Percentiles rank a stretch among this genome's conserved stretches.
These are phyloP conservation scores for Eucalyptus marginata DNA, from an alignment of 345 rosid genomes.

Conservation along the genomic window DNA sequence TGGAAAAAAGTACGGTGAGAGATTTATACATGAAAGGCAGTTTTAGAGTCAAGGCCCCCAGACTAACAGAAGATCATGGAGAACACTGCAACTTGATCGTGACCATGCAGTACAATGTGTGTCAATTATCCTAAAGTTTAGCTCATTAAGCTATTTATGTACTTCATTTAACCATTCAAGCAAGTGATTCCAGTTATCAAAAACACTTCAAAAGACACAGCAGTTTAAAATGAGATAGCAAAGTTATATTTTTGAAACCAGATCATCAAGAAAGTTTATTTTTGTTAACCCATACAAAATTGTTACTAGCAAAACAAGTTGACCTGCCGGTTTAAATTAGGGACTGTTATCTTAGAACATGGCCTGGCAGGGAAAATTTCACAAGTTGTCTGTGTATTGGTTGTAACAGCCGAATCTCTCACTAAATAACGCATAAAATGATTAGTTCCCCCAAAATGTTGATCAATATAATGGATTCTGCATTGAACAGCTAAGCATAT, in stretches of 20 bases:
- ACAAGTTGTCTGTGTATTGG: neutral
- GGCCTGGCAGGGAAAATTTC: neutral
- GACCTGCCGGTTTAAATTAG: neutral
- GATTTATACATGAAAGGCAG: neutral
- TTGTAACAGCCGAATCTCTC: neutral
- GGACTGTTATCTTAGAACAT: neutral
- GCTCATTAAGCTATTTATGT: neutral
- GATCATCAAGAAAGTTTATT: neutral
- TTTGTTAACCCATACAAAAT: neutral
- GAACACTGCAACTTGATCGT: neutral
- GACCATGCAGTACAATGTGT: neutral
- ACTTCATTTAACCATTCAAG: neutral
- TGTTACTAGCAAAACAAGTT: neutral
- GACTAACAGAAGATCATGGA: neutral
- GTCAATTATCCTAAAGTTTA: neutral
- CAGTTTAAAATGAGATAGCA: neutral
- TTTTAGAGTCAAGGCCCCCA: neutral
- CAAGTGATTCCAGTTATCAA: neutral
- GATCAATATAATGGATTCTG: neutral
- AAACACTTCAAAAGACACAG: neutral
- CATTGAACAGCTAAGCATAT: neutral
- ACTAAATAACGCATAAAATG: neutral
- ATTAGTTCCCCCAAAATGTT: neutral
- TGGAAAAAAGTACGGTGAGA: neutral
- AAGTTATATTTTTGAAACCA: neutral